Conservation (phyloP, 441 rosid species). For the Gossypium lobatum region DNA sequence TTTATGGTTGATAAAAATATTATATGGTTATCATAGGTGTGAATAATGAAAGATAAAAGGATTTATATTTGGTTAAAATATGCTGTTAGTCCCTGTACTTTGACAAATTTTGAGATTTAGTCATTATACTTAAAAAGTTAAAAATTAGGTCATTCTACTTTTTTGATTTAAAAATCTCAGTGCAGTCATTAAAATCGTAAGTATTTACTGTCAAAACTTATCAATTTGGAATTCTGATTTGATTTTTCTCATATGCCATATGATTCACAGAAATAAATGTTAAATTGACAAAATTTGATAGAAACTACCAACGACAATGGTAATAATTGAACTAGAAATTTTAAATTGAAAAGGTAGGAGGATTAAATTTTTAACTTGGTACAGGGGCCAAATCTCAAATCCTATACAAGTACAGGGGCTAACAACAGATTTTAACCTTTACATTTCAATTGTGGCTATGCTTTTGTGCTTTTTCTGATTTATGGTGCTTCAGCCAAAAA, state of each 20-base stretch:
- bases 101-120: not conserved
- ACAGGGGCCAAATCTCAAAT: not conserved
- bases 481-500: conserved; percentile 67
- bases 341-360: not conserved
- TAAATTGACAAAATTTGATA: not conserved
- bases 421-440: not conserved
- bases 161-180: not conserved
- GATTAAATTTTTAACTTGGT: not conserved
- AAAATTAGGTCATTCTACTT: not conserved
- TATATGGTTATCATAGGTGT: not conserved
- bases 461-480: not conserved
- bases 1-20: not conserved
- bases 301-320: not conserved
- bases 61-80: not conserved
- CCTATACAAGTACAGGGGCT: not conserved
- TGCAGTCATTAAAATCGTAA: not conserved
- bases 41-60: not conserved
- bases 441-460: not conserved
- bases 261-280: not conserved
- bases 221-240: not conserved
- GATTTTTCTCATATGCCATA: not conserved
- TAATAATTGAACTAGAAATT: not conserved
- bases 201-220: not conserved
- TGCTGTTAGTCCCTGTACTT: not conserved
- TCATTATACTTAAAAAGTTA: not conserved